phyloP scores from a whole-genome alignment of 805 yeast species.

The Aciculoconidium aculeatum region DNA sequence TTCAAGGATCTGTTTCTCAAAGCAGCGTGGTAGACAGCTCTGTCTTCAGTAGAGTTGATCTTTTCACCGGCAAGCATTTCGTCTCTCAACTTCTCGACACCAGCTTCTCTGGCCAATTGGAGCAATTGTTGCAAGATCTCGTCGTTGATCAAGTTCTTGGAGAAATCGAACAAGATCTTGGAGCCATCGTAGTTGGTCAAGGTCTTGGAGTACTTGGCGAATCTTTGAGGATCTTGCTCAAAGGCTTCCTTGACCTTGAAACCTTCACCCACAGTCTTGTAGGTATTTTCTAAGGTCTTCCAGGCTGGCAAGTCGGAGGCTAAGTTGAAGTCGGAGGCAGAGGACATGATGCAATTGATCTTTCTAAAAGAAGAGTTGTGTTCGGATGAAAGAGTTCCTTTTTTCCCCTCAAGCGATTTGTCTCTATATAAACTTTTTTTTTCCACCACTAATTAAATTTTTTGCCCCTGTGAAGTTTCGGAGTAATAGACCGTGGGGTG shows the following conservation, averaged over 20 bases:
- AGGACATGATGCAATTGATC: too few species aligned
- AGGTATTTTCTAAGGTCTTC: slow-evolving; percentile 67
- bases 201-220: slow-evolving; percentile 66
- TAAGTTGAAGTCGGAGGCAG: slow-evolving; percentile 43
- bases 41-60: slow-evolving; percentile 91
- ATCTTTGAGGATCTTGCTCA: slow-evolving; percentile 66
- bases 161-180: slow-evolving; percentile 87
- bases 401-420: too few species aligned
- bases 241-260: slow-evolving; percentile 78
- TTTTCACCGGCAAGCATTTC: slow-evolving; percentile 89
- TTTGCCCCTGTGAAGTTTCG: too few species aligned
- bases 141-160: slow-evolving; percentile 89
- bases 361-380: too few species aligned
- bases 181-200: slow-evolving; percentile 84
- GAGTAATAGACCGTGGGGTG: too few species aligned
- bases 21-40: slow-evolving; percentile 97
- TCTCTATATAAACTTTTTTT: too few species aligned
- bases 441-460: too few species aligned
- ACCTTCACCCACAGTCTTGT: slow-evolving; percentile 61
- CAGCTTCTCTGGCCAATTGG: slow-evolving; percentile 84
- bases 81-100: slow-evolving; percentile 81
- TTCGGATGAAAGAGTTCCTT: too few species aligned
- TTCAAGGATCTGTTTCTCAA: slow-evolving; percentile 86
- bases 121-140: slow-evolving; percentile 64
- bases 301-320: slow-evolving; percentile 79